phyloP scores from a whole-genome alignment of 139 green algal genomes.

The Limnomonas spitsbergensis region DNA sequence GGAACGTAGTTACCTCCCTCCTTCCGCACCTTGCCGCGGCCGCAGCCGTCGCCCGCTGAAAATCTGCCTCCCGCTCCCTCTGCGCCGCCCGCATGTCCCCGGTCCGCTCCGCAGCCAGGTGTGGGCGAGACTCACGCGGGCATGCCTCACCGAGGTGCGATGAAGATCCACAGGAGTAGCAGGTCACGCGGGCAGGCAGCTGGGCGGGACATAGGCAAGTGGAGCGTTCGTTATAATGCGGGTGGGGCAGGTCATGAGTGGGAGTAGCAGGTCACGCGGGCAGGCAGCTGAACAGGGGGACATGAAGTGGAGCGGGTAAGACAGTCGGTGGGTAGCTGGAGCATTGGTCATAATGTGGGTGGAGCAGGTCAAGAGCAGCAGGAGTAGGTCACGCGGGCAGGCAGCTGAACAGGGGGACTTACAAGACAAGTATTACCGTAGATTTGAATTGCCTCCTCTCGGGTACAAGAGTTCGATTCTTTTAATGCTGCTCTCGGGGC shows the following conservation, averaged over 20 bases:
- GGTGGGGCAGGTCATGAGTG: background rate
- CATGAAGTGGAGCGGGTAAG: background rate
- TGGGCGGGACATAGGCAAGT: too few species aligned
- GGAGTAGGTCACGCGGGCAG: background rate
- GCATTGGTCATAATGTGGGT: too few species aligned
- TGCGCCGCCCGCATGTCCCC: constrained; percentile 28
- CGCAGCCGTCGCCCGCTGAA: background rate
- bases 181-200: background rate
- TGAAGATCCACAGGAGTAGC: constrained; percentile 18
- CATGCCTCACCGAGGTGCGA: constrained; percentile 47
- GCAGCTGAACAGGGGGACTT: background rate
- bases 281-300: background rate
- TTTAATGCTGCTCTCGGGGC: too few species aligned
- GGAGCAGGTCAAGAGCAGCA: background rate
- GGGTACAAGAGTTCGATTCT: too few species aligned
- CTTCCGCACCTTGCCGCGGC: background rate
- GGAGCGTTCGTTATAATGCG: too few species aligned
- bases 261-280: background rate
- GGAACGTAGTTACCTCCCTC: too few species aligned
- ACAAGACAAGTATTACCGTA: too few species aligned
- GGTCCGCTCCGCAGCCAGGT: constrained; percentile 41
- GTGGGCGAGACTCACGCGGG: constrained; percentile 26
- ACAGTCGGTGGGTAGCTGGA: background rate
- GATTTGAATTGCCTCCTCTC: too few species aligned
- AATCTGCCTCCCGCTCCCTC: constrained; percentile 21